Evolutionary conservation across 257 asterid genomes (phyloP).

Genomic region (Echites panduratus): DNA sequence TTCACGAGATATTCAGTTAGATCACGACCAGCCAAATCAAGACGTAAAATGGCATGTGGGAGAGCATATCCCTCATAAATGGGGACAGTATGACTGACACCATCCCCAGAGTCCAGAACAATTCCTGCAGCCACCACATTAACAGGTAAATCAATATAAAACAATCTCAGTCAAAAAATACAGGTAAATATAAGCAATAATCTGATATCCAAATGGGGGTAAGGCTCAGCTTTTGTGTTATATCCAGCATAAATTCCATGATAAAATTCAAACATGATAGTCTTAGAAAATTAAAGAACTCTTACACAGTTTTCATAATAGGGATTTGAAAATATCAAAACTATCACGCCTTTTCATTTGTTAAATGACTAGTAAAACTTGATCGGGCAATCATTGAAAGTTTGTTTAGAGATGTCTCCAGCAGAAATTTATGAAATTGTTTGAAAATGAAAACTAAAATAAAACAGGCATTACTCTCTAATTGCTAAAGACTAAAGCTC

Average conservation of each 20-base stretch:
- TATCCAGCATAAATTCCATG: background rate
- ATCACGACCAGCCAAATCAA: constrained; percentile 44
- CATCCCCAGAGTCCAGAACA: constrained; percentile 46
- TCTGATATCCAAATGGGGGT: background rate
- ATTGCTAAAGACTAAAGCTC: constrained; percentile 1
- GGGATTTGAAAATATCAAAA: background rate
- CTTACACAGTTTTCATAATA: background rate
- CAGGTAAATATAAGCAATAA: background rate
- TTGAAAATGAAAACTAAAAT: too few species aligned
- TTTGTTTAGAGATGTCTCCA: background rate
- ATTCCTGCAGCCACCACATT: constrained; percentile 22
- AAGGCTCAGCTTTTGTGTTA: background rate
- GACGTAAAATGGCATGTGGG: constrained; percentile 45
- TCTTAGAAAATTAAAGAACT: background rate
- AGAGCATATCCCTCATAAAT: constrained; percentile 42
- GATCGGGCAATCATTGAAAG: background rate
- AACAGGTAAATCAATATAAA: background rate
- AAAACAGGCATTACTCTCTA: background rate
- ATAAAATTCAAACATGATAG: background rate
- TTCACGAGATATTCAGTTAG: constrained; percentile 35
- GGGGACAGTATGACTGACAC: constrained; percentile 45
- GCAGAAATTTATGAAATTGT: background rate
- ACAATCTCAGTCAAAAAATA: background rate
- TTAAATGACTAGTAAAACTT: background rate
- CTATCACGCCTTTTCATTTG: background rate